phyloP scores from a whole-genome alignment of 257 asterid genomes.

The Nicotiana paniculata region DNA sequence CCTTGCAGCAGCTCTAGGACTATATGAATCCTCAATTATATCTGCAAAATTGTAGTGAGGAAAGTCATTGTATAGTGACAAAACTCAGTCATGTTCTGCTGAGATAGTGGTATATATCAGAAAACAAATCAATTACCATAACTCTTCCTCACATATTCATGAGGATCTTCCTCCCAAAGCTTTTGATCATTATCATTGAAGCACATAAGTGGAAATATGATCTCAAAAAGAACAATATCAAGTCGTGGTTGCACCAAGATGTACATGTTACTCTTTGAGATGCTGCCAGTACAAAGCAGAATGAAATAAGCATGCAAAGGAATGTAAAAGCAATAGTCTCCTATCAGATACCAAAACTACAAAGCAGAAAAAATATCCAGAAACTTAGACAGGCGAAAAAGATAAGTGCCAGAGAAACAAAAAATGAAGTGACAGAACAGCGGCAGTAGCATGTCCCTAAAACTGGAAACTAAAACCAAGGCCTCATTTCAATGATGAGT shows the following conservation, averaged over 20 bases:
- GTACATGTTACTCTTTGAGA: conserved; percentile 81
- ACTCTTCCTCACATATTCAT: conserved; percentile 98
- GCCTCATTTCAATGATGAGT: too few species aligned
- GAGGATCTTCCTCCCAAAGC: conserved; percentile 98
- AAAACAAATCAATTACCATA: conserved; percentile 44
- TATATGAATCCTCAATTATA: conserved; percentile 90
- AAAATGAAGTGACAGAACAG: too few species aligned
- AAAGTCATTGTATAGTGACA: not conserved
- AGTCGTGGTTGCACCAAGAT: conserved; percentile 80
- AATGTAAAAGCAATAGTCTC: too few species aligned
- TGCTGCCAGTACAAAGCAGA: conserved; percentile 38
- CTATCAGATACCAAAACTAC: too few species aligned
- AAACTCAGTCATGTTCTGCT: not conserved
- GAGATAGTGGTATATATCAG: not conserved
- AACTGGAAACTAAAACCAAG: too few species aligned
- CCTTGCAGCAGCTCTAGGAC: conserved; percentile 99
- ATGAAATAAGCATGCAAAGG: not conserved
- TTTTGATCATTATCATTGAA: conserved; percentile 86
- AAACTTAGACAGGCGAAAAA: too few species aligned
- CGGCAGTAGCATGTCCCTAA: too few species aligned
- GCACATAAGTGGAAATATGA: conserved; percentile 96
- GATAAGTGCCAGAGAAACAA: too few species aligned
- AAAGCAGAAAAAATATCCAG: too few species aligned
- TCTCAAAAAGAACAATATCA: conserved; percentile 81
- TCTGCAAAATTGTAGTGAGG: conserved; percentile 35